Base-by-base conservation (phyloP, 495 filamentous ascomycete genomes). In the Ascobolus immersus region DNA sequence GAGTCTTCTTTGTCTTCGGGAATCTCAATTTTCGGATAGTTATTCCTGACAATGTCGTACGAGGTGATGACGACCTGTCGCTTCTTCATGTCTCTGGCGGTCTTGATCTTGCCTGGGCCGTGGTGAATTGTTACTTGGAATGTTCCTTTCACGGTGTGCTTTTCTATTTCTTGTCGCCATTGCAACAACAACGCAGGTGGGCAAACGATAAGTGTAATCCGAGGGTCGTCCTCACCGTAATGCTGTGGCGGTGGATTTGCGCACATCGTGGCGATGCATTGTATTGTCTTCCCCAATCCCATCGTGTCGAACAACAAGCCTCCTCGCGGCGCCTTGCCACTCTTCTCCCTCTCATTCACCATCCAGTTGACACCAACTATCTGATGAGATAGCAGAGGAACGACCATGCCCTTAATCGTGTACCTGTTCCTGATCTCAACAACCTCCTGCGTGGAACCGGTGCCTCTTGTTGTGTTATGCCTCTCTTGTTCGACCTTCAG, bases 11-110 rank as follows among this genome's bases (percentile, higher is more conserved):
- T n/a, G n/a, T n/a, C n/a, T n/a, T n/a, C n/a, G n/a, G n/a, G n/a
- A n/a, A n/a, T n/a, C n/a, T n/a, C n/a, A n/a, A n/a, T 38, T 8
- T 34, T 37, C 2, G 44, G 44, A 22, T 37, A 44, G 11, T 38
- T 38, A 4, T 28, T 37, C 24, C 36, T 31, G 21, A 52, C 30
- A 5, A 48, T 39, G n/a, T 42, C 25, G 34, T 91, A 92, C 34
- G 72, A 86, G 0, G 79, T 82, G 35, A 92, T 64, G 7, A 94
- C 69, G 4, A 91, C 69, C 44, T 82, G 71, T 35, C 65, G 67
- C 18, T 61, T 51, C 6, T 40, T 31, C 29, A 84, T 60, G 0
- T 71, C 54, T 52, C 52, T 28, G 17, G 52, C 44, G 17, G 60
- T 56, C 25, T 66, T 52, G 37, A 69, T 66, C 33, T 65, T 61